A percentile compares a stretch with the other conserved stretches of the same genome.
phyloP scores from a whole-genome alignment of 2,329 filamentous ascomycete species.

The Herpotrichia juniperi region DNA sequence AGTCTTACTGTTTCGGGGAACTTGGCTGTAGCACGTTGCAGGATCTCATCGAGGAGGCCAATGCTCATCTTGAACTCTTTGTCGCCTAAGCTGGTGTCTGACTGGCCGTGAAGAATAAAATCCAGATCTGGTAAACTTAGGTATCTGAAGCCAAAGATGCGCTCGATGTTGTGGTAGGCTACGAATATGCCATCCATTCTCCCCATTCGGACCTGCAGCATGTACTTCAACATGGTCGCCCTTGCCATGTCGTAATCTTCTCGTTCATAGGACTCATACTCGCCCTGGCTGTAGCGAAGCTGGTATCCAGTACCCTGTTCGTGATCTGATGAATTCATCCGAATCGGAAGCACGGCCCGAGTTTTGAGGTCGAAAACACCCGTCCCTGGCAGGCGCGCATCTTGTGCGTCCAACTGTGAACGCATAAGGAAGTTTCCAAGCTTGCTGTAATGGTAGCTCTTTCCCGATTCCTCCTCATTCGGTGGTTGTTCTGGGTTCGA shows the following conservation, averaged over 20 bases:
- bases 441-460: slow-evolving; percentile 82
- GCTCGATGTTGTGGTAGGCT: slow-evolving; percentile 91
- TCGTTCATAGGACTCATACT: slow-evolving; percentile 90
- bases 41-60: slow-evolving; percentile 75
- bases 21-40: slow-evolving; percentile 74
- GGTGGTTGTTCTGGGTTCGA: slow-evolving; percentile 66
- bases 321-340: slow-evolving; percentile 79
- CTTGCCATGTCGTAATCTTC: slow-evolving; percentile 98
- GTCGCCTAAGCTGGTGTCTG: slow-evolving; percentile 72
- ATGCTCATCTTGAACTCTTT: slow-evolving; percentile 85
- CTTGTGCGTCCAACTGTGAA: slow-evolving; percentile 91
- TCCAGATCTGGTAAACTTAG: slow-evolving; percentile 88
- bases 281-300: slow-evolving; percentile 75
- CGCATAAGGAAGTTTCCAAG: slow-evolving; percentile 90
- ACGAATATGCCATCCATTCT: slow-evolving; percentile 99
- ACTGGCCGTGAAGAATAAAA: slow-evolving; percentile 80
- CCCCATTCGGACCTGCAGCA: slow-evolving; percentile 93
- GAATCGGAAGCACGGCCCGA: slow-evolving; percentile 85
- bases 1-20: slow-evolving; percentile 69
- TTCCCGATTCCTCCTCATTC: slow-evolving; percentile 63
- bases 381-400: slow-evolving; percentile 82
- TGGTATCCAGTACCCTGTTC: slow-evolving; percentile 84
- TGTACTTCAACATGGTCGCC: slow-evolving; percentile 94
- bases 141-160: slow-evolving; percentile 98
- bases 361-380: slow-evolving; percentile 98